These are phyloP conservation scores for Leccinum sublutescens DNA, from an alignment of 768 basidiomycete species.

Conservation along the genomic window DNA sequence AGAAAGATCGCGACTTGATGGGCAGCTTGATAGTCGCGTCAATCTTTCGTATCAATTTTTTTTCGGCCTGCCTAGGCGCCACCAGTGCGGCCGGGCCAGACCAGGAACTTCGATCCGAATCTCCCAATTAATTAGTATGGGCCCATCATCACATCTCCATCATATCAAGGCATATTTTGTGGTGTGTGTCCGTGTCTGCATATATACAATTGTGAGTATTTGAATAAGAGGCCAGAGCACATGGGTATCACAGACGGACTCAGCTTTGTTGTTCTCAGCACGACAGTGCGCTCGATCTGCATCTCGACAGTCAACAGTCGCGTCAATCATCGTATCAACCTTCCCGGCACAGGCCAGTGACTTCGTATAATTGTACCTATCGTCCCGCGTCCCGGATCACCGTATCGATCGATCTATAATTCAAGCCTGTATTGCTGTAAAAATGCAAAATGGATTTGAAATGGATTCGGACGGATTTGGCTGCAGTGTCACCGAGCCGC, in stretches of 20 bases:
- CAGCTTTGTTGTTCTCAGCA: neutral
- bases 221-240: neutral
- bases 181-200: no score
- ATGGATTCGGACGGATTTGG: no score
- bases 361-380: no score
- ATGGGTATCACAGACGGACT: no score
- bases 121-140: neutral
- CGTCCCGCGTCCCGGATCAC: no score
- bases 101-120: neutral
- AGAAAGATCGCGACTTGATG: neutral
- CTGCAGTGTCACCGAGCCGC: neutral
- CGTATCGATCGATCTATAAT: neutral
- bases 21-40: neutral
- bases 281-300: no score
- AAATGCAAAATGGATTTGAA: neutral
- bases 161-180: neutral
- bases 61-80: neutral
- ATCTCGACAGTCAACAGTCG: no score
- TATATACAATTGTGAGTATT: neutral
- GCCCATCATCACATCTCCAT: neutral
- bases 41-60: neutral
- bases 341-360: no score
- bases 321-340: no score
- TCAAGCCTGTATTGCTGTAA: no score
- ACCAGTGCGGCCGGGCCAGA: neutral